A percentile compares a stretch with the other conserved stretches of the same genome.
These are phyloP conservation scores for Kurtzmaniella quercitrusa DNA, from an alignment of 1,139 yeast species.

Conservation along the genomic window DNA sequence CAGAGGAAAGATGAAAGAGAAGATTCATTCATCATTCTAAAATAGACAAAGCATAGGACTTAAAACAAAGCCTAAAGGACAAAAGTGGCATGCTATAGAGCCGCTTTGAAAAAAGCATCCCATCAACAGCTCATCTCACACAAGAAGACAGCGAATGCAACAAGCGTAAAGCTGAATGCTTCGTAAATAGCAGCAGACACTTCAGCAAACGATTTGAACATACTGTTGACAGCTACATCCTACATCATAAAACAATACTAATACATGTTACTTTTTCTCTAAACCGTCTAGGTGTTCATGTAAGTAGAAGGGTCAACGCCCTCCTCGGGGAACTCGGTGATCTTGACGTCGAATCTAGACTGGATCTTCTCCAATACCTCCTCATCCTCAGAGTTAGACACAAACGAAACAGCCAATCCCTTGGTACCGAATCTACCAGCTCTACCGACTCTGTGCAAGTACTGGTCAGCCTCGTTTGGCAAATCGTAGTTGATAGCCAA, in stretches of 20 bases:
- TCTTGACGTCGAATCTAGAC: conserved; percentile 95
- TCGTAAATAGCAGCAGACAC: too few species aligned
- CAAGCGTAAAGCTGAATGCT: too few species aligned
- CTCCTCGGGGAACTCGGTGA: conserved; percentile 93
- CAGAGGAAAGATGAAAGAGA: too few species aligned
- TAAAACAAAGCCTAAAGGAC: too few species aligned
- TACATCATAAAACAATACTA: background rate
- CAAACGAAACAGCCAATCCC: conserved; percentile 93
- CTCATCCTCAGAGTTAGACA: conserved; percentile 81
- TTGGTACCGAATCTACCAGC: conserved; percentile 99
- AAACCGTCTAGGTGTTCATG: conserved; percentile 71
- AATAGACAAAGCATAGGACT: too few species aligned
- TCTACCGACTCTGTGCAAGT: conserved; percentile 98
- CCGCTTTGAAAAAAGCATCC: too few species aligned
- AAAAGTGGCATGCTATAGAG: too few species aligned
- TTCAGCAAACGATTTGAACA: too few species aligned
- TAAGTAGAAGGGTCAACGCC: conserved; percentile 98
- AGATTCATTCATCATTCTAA: too few species aligned
- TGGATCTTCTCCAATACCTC: conserved; percentile 90
- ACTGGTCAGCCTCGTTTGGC: conserved; percentile 91
- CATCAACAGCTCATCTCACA: too few species aligned
- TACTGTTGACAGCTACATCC: too few species aligned
- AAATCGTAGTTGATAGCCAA: conserved; percentile 95
- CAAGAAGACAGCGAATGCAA: too few species aligned
- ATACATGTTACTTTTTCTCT: background rate